A percentile compares a stretch with the other conserved stretches of the same genome.
These are phyloP conservation scores for Flagelloscypha sp. DNA, from an alignment of 768 basidiomycete genomes.

Conservation along the genomic window DNA sequence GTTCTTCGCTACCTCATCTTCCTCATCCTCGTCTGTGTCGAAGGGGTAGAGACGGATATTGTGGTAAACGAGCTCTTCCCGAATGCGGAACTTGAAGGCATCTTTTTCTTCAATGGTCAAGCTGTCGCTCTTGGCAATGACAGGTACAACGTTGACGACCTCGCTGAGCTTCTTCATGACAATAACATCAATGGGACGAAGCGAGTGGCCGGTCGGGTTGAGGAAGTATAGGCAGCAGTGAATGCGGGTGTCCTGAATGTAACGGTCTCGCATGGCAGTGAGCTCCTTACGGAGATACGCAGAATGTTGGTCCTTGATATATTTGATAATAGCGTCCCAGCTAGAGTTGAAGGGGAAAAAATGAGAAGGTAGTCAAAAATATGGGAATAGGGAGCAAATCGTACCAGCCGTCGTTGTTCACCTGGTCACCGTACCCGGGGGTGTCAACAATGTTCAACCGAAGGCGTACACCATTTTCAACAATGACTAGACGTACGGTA, in stretches of 20 bases:
- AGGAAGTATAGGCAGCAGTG: slow-evolving; percentile 99
- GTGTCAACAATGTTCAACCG: slow-evolving; percentile 98
- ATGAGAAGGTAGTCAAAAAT: slow-evolving; percentile 3
- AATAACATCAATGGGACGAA: slow-evolving; percentile 94
- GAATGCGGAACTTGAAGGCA: slow-evolving; percentile 90
- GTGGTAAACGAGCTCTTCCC: slow-evolving; percentile 84
- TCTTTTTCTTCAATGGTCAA: slow-evolving; percentile 91
- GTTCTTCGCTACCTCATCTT: slow-evolving; percentile 87
- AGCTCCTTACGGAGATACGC: slow-evolving; percentile 98
- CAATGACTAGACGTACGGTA: slow-evolving; percentile 56
- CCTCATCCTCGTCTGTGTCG: slow-evolving; percentile 92
- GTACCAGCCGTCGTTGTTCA: slow-evolving; percentile 98
- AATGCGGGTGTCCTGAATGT: slow-evolving; percentile 97
- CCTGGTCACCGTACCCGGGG: slow-evolving; percentile 95
- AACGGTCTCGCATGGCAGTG: slow-evolving; percentile 96
- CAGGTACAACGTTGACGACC: slow-evolving; percentile 98
- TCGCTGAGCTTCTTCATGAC: slow-evolving; percentile 99
- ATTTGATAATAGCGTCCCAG: slow-evolving; percentile 99
- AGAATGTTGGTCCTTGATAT: slow-evolving; percentile 99
- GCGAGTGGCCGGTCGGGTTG: slow-evolving; percentile 95
- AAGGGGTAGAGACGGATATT: slow-evolving; percentile 95
- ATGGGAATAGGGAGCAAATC: slow-evolving; percentile 17
- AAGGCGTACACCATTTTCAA: slow-evolving; percentile 91
- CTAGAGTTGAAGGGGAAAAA: slow-evolving; percentile 27
- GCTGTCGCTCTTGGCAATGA: slow-evolving; percentile 95